Evolutionary conservation across 2,329 filamentous ascomycete genomes (phyloP).

Genomic region (Phaeosphaeriaceae sp.): DNA sequence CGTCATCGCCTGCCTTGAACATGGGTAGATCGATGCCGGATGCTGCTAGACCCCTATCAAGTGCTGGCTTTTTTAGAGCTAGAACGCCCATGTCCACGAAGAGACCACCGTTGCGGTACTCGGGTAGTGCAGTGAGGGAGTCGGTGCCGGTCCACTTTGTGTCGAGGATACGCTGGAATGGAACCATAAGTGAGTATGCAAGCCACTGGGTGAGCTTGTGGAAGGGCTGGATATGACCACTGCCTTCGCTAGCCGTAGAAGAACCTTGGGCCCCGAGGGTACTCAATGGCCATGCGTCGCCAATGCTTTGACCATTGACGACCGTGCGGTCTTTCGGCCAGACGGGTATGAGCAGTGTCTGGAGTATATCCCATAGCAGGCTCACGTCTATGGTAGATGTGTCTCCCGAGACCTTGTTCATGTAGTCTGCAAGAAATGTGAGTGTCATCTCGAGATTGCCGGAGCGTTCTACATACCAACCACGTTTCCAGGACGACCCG

Average conservation of each 20-base stretch:
- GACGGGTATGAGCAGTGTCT: constrained; percentile 82
- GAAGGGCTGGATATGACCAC: constrained; percentile 78
- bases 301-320: constrained; percentile 82
- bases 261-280: constrained; percentile 72
- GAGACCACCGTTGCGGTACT: constrained; percentile 90
- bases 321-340: constrained; percentile 87
- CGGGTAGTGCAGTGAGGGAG: constrained; percentile 84
- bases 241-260: constrained; percentile 46
- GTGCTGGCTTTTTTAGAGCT: constrained; percentile 71
- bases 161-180: constrained; percentile 74
- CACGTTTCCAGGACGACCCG: constrained; percentile 88
- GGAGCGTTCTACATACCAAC: constrained; percentile 68
- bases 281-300: constrained; percentile 89
- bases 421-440: constrained; percentile 16
- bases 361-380: constrained; percentile 86
- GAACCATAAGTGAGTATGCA: constrained; percentile 90
- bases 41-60: constrained; percentile 71
- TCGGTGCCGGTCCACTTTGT: constrained; percentile 81
- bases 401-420: constrained; percentile 22
- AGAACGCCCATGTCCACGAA: constrained; percentile 84
- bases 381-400: constrained; percentile 85
- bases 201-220: constrained; percentile 93
- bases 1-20: constrained; percentile 74
- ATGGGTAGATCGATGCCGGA: constrained; percentile 72
- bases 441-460: neutral